phyloP scores from a whole-genome alignment of 1,284 basidiomycete species.

The Naganishia sp. region DNA sequence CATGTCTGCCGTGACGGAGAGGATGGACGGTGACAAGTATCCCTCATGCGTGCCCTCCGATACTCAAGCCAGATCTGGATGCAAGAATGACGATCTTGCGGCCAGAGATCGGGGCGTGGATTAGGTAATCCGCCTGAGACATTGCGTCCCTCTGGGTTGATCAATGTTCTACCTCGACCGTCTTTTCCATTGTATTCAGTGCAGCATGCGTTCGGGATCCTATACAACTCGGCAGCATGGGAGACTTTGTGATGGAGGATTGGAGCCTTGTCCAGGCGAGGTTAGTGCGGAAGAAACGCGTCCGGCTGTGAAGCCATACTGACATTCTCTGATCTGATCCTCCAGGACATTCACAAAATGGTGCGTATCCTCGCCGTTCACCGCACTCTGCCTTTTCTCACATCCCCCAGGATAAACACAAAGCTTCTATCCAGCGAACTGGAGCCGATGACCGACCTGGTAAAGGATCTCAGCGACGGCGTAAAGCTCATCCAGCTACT shows the following conservation, averaged over 20 bases:
- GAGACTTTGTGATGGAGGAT: conserved; percentile 53
- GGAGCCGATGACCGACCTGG: conserved; percentile 86
- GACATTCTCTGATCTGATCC: conserved; percentile 19
- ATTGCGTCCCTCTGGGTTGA: neutral
- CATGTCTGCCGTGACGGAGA: neutral
- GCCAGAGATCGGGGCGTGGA: neutral
- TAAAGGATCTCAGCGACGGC: conserved; percentile 89
- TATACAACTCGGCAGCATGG: neutral
- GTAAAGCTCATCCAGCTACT: conserved; percentile 77
- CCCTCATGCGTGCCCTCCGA: neutral
- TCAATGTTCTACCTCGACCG: neutral
- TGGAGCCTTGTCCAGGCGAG: conserved; percentile 66
- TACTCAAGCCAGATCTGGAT: neutral
- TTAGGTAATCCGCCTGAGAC: conserved; percentile 17
- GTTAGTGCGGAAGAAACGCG: conserved; percentile 32
- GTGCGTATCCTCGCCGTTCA: conserved; percentile 35
- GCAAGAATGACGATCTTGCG: conserved; percentile 7
- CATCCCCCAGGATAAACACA: conserved; percentile 77
- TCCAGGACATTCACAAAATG: conserved; percentile 52
- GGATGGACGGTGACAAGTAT: neutral
- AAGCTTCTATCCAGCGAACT: conserved; percentile 84
- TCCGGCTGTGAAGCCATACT: neutral
- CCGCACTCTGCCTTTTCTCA: neutral
- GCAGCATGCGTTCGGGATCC: neutral
- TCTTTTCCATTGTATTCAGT: neutral